Percentiles rank a stretch among this genome's conserved stretches.
These are phyloP conservation scores for Lentinula raphanica DNA, from an alignment of 768 basidiomycete species.

Conservation along the genomic window DNA sequence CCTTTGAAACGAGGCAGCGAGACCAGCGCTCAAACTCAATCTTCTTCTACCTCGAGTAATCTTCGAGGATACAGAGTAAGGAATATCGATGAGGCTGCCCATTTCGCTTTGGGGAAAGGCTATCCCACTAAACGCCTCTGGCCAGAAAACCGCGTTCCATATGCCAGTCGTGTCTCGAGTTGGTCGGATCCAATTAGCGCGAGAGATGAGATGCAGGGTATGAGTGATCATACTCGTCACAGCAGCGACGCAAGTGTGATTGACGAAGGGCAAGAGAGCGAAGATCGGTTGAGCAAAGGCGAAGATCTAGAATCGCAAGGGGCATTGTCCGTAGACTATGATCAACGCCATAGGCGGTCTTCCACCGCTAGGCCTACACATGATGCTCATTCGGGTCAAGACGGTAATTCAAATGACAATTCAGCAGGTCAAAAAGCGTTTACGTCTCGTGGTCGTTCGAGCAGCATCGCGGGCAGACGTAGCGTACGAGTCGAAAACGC, in stretches of 20 bases:
- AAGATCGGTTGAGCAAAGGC: constrained; percentile 17
- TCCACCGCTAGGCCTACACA: background rate
- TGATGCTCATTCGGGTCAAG: background rate
- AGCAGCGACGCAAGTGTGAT: constrained; percentile 10
- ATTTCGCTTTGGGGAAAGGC: background rate
- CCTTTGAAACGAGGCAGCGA: background rate
- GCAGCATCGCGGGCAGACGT: background rate
- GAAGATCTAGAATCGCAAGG: constrained; percentile 19
- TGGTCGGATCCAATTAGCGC: constrained; percentile 52
- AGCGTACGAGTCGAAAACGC: background rate
- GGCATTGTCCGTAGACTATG: constrained; percentile 18
- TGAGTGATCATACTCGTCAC: background rate
- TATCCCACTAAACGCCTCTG: constrained; percentile 2
- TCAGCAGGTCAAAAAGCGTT: background rate
- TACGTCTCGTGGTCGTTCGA: background rate
- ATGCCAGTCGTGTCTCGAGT: constrained; percentile 41
- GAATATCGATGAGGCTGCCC: background rate
- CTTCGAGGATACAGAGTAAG: background rate
- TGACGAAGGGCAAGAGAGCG: constrained; percentile 25
- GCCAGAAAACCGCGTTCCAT: constrained; percentile 1
- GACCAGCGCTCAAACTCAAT: background rate
- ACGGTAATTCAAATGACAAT: background rate
- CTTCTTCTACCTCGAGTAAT: background rate
- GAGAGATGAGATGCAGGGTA: constrained; percentile 18
- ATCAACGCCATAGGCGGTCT: constrained; percentile 18